Base-by-base conservation (phyloP, 352 stramenopile species). In the Globisporangium paddicum region DNA sequence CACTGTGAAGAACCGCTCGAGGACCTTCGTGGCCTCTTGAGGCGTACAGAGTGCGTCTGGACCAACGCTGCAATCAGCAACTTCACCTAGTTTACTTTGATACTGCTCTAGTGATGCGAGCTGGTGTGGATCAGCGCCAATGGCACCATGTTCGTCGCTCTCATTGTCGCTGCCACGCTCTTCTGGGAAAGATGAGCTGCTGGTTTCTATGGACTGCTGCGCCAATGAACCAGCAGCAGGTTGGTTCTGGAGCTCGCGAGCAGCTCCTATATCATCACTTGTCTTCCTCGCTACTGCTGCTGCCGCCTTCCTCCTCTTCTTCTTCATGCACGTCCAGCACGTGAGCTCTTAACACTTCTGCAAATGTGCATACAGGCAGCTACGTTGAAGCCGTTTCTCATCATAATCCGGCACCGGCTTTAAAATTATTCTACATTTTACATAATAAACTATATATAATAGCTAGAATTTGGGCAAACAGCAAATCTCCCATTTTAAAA, bases 1-100 rank as follows among this genome's bases (percentile, higher is more conserved):
- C 30, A 69, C 65, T 2, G 56, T 66, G 52, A 72, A 72, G 51
- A 72, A 67, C n/a, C 59, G 35, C 18, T 69, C 61, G 19, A 72
- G 32, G 34, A 68, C 28, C 35, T 57, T 23, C 2, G 14, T 44
- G 16, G 44, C 58, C 40, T 66, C 59, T 8, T 51, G 9, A 0
- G 28, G 46, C 18, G 55, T 51, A 18, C 56, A 30, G 3, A 44
- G 18, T 7, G 23, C 14, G 25, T 37, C 25, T 49, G 19, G 23
- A 30, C 10, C 8, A 30, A 40, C 52, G 38, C 37, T 28, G n/a
- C 11, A n/a, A n/a, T 28, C 7, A 32, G 8, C 23, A 28, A 3
- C 23, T 2, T 30, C 16, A 11, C 3, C 7, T 2, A 8, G 3
- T 2, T 52, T 14, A 2, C 5, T 18, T 11, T 38, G 16, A 3